A percentile compares a stretch with the other conserved stretches of the same genome.
These are phyloP conservation scores for Chrysosporium keratinophilum DNA, from an alignment of 2,329 filamentous ascomycete genomes.

Conservation along the genomic window DNA sequence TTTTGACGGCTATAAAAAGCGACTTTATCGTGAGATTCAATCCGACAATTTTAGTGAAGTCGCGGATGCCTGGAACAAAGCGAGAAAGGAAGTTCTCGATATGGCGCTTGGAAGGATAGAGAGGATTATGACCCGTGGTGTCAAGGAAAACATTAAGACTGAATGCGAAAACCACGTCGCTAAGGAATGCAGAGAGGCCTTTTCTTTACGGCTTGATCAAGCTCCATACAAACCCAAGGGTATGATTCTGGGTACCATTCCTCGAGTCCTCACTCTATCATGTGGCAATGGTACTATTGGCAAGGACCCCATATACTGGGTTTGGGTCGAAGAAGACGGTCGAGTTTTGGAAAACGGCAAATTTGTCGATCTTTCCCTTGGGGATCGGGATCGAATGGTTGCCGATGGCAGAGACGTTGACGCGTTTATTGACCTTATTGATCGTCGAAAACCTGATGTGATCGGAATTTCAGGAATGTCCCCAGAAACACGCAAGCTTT, in stretches of 20 bases:
- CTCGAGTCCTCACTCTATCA: slow-evolving; percentile 75
- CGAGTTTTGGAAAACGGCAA: slow-evolving; percentile 81
- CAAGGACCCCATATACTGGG: slow-evolving; percentile 73
- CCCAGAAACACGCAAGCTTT: slow-evolving; percentile 72
- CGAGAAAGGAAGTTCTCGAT: slow-evolving; percentile 76
- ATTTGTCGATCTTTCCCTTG: slow-evolving; percentile 62
- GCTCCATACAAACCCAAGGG: slow-evolving; percentile 92
- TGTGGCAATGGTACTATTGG: slow-evolving; percentile 71
- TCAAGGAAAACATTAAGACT: slow-evolving; percentile 87
- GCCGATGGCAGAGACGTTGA: slow-evolving; percentile 55
- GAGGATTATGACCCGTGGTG: slow-evolving; percentile 72
- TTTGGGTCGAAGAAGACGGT: slow-evolving; percentile 87
- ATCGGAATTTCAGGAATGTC: slow-evolving; percentile 82
- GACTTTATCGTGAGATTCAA: slow-evolving; percentile 72
- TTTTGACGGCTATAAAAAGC: slow-evolving; percentile 62
- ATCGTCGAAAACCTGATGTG: slow-evolving; percentile 74
- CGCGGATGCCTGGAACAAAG: slow-evolving; percentile 87
- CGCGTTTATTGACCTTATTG: slow-evolving; percentile 67
- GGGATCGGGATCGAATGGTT: slow-evolving; percentile 56
- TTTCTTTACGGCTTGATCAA: slow-evolving; percentile 82
- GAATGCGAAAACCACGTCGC: slow-evolving; percentile 89
- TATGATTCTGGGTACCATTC: slow-evolving; percentile 76
- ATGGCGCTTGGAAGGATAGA: slow-evolving; percentile 72
- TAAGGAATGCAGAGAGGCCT: slow-evolving; percentile 79
- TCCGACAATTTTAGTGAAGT: slow-evolving; percentile 94